phyloP scores from a whole-genome alignment of 1,284 basidiomycete genomes.

The Mycena sp. region DNA sequence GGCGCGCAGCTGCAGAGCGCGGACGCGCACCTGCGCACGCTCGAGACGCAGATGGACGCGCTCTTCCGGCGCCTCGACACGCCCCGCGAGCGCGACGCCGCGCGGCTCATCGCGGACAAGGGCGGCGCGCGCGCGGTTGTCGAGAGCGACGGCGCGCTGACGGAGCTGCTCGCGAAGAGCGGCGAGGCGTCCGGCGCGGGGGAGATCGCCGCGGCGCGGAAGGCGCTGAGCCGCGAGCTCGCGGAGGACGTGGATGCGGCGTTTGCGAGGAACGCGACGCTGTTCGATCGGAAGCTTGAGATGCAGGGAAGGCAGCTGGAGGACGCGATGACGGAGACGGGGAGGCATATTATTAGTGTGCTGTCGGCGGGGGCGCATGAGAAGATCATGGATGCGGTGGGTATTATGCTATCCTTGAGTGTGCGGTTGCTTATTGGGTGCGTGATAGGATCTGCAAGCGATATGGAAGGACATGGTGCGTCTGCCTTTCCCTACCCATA shows the following conservation, averaged over 20 bases:
- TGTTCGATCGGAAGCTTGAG: slow-evolving; percentile 51
- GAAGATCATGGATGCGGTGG: slow-evolving; percentile 46
- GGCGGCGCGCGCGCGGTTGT: slow-evolving; percentile 40
- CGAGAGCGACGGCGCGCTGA: slow-evolving; percentile 32
- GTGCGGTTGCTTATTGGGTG: background rate
- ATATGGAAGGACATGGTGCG: slow-evolving; percentile 19
- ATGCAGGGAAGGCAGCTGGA: slow-evolving; percentile 48
- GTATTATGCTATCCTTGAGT: slow-evolving; percentile 16
- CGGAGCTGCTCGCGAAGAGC: slow-evolving; percentile 34
- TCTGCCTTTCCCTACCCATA: too few relatives aligned
- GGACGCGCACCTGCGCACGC: slow-evolving; percentile 32
- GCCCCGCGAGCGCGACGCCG: slow-evolving; percentile 41
- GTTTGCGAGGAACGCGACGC: slow-evolving; percentile 45
- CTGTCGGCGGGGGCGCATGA: slow-evolving; percentile 47
- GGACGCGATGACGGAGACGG: slow-evolving; percentile 42
- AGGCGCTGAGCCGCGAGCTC: slow-evolving; percentile 42
- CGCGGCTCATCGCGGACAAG: slow-evolving; percentile 38
- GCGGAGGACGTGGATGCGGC: slow-evolving; percentile 49
- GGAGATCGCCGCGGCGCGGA: slow-evolving; percentile 30
- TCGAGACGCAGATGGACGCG: slow-evolving; percentile 34
- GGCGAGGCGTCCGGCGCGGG: slow-evolving; percentile 31
- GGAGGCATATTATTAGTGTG: slow-evolving; percentile 45
- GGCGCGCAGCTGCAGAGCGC: slow-evolving; percentile 33
- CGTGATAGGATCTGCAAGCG: slow-evolving; percentile 14
- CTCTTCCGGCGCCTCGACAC: slow-evolving; percentile 40